phyloP scores from a whole-genome alignment of 768 basidiomycete species.

The Serpula lacrymans region DNA sequence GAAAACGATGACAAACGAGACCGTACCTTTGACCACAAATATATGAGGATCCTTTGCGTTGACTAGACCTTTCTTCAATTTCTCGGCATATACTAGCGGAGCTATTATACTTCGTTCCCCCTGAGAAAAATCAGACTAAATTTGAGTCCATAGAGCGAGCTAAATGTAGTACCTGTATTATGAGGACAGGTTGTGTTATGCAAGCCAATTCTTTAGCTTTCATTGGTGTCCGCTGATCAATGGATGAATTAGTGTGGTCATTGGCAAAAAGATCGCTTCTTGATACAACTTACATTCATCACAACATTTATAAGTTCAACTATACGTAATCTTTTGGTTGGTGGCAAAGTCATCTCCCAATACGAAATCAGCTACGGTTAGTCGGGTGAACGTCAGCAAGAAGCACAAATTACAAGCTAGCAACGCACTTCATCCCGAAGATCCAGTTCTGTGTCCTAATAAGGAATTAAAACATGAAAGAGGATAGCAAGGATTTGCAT shows the following conservation, averaged over 20 bases:
- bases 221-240: slow-evolving; percentile 52
- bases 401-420: no score
- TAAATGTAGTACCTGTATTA: slow-evolving; percentile 71
- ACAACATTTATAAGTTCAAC: slow-evolving; percentile 54
- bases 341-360: slow-evolving; percentile 59
- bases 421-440: slow-evolving; percentile 60
- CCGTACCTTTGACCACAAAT: slow-evolving; percentile 59
- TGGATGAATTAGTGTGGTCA: not conserved
- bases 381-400: no score
- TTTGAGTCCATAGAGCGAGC: slow-evolving; percentile 10
- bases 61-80: slow-evolving; percentile 44
- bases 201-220: slow-evolving; percentile 42
- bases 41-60: slow-evolving; percentile 46
- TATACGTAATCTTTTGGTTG: slow-evolving; percentile 46
- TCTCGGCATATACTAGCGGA: slow-evolving; percentile 56
- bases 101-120: slow-evolving; percentile 56
- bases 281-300: slow-evolving; percentile 48
- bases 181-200: slow-evolving; percentile 61
- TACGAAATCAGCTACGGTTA: slow-evolving; percentile 54
- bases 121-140: slow-evolving; percentile 27
- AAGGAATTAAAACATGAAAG: slow-evolving; percentile 9
- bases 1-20: not conserved
- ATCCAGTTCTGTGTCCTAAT: slow-evolving; percentile 51
- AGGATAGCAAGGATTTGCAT: slow-evolving; percentile 1
- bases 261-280: not conserved